Conservation (phyloP, 2,329 filamentous ascomycete species). For the Pestalotiopsis sp. region DNA sequence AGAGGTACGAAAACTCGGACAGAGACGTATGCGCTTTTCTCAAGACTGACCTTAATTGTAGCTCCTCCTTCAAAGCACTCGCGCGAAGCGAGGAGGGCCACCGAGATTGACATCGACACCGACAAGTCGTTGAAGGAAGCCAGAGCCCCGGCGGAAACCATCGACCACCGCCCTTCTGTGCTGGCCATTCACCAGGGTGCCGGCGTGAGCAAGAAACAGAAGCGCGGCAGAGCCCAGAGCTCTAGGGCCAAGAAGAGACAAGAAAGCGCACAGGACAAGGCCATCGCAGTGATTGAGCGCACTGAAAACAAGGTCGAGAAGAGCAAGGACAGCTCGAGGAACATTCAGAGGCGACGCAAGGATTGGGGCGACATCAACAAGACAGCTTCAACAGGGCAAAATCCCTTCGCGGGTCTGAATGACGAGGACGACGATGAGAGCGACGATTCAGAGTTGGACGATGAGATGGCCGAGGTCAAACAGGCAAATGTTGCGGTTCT, state of each 20-base stretch:
- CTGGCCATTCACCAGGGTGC: constrained; percentile 68
- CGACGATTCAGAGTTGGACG: constrained; percentile 23
- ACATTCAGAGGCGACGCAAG: constrained; percentile 52
- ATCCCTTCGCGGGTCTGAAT: constrained; percentile 1
- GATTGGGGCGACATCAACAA: constrained; percentile 64
- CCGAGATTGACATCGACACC: constrained; percentile 69
- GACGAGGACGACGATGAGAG: constrained; percentile 18
- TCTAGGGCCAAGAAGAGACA: constrained; percentile 58
- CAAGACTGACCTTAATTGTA: not conserved
- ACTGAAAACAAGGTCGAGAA: constrained; percentile 58
- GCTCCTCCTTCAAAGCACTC: constrained; percentile 70
- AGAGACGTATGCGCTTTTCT: not conserved
- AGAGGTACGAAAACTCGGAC: constrained; percentile 22
- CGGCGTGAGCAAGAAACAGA: constrained; percentile 71
- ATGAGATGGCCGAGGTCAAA: constrained; percentile 26
- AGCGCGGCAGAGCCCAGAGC: constrained; percentile 59
- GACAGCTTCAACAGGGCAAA: constrained; percentile 25
- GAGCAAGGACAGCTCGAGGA: constrained; percentile 53
- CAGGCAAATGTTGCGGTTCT: constrained; percentile 10
- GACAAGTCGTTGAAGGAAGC: constrained; percentile 72
- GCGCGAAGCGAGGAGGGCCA: constrained; percentile 73
- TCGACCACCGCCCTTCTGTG: constrained; percentile 63
- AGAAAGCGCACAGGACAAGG: constrained; percentile 61
- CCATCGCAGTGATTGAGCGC: constrained; percentile 62
- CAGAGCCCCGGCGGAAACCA: constrained; percentile 50